Evolutionary conservation across 2,329 filamentous ascomycete genomes (phyloP), one percentile per base, ranked within the genome.

Genomic region (Diaporthe destruens): DNA sequence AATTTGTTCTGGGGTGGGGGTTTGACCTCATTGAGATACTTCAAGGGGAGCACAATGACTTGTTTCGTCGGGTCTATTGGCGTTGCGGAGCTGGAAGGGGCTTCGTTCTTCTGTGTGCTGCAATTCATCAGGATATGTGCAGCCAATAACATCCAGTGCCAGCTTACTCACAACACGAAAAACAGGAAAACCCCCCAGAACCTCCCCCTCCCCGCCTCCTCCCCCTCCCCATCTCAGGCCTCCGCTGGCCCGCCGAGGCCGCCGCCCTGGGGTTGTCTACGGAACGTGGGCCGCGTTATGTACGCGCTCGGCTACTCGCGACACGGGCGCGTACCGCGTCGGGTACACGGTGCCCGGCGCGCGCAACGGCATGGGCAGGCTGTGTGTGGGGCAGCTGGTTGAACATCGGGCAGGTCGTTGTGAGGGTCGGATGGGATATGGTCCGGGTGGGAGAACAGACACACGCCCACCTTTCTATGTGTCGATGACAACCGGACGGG

Each of bases 311-410:
- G 54, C 3, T 36, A 56, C 20, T 36, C 54, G 9, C 12, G 54
- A 18, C 8, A 56, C 3, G 32, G 18, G 1, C 18, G 9, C 2
- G 12, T n/a, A n/a, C n/a, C 9, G 54, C 1, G 36, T 59, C 7
- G 56, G 34, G n/a, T 39, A 39, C 12, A 57, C 55, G 1, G 39
- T 57, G 55, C 55, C 34, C 1, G 32, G 55, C 16, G 32, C 55
- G 12, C 14, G n/a, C 0, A 59, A 42, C 14, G 56, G 56, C 1
- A 25, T 59, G 56, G 34, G 56, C 0, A 25, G 56, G 34, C 7
- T 59, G n/a, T 42, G 34, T 59, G n/a, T 42, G 34, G 56, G 56
- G 56, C 4, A 59, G 56, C 56, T 59, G 56, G 56, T 42, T 59
- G 14, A 59, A 42, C 1, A 6, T 18, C 3, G 8, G 29, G 6